Evolutionary conservation across 768 basidiomycete genomes (phyloP).

Genomic region (Leccinum arenicola): DNA sequence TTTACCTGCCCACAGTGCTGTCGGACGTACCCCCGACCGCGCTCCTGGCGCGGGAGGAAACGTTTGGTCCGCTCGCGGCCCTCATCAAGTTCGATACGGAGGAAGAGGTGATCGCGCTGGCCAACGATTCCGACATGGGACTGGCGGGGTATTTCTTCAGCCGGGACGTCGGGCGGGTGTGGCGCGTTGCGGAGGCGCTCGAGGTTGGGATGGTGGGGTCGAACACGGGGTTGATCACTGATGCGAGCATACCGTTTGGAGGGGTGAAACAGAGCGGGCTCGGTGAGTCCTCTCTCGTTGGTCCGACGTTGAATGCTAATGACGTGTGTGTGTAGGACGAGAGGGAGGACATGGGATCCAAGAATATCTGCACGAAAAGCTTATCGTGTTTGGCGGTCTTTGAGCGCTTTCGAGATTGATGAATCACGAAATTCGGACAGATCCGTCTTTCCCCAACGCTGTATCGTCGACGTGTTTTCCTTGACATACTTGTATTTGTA

Average conservation of each 20-base stretch:
- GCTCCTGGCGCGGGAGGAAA: constrained; percentile 77
- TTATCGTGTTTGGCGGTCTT: constrained; percentile 79
- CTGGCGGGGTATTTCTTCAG: constrained; percentile 95
- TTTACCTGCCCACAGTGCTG: constrained; percentile 88
- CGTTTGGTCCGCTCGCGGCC: constrained; percentile 90
- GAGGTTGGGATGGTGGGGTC: constrained; percentile 93
- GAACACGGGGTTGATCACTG: constrained; percentile 78
- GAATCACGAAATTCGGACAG: background rate
- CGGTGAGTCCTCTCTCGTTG: constrained; percentile 32
- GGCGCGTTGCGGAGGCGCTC: constrained; percentile 91
- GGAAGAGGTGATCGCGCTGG: constrained; percentile 83
- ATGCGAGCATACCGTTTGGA: constrained; percentile 83
- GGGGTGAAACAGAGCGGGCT: constrained; percentile 89
- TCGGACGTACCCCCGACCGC: constrained; percentile 75
- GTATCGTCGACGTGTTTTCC: background rate
- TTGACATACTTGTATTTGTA: background rate
- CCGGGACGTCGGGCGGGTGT: constrained; percentile 81
- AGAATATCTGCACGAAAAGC: constrained; percentile 82
- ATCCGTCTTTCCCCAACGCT: background rate
- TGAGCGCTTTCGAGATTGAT: constrained; percentile 16
- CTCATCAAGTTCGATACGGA: constrained; percentile 91
- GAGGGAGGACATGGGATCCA: constrained; percentile 90
- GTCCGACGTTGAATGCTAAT: background rate
- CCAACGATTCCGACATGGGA: constrained; percentile 81
- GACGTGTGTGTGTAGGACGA: constrained; percentile 44